Base-by-base conservation (phyloP, 2,329 filamentous ascomycete genomes). In the Fusarium sp. region DNA sequence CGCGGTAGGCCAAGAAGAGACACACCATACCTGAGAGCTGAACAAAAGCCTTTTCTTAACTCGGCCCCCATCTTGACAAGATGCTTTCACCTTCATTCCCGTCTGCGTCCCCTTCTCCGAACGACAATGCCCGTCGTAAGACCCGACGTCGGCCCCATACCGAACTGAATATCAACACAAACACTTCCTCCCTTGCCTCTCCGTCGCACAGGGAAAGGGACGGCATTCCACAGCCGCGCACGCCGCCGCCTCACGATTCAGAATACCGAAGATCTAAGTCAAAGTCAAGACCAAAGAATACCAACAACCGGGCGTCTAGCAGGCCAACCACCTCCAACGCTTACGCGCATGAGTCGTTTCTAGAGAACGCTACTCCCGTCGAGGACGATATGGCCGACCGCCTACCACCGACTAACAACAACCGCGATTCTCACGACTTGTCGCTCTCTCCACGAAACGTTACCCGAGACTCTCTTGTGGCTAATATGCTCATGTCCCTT, bases 401-500 rank as follows among this genome's bases (percentile, higher is more conserved):
- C 51, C 56, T 71, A 37, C 69, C 74, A 60, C 65, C 66, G 70
- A 61, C 66, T 69, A 77, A 69, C 72, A 77, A 69, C 72, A 77
- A 79, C 57, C 83, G 86, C 71, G 90, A 94, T 81, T 94, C 92
- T 51, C 94, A 98, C 84, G 94, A 97, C 79, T 86, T 98, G 67
- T 94, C 93, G 61, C 86, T 97, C 75, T 91, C 91, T 53, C 89
- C 92, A 51, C 86, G 90, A 66, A 89, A 93, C 78, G 89, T 93
- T 69, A 93, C 92, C 42, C 90, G 95, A 73, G 93, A 97, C 77
- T 98, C 94, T 37, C 90, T 99, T 72, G 94, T 99, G 64, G 92
- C 96, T 80, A 97, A 98, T 80, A 96, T 99, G 91, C 89, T 98
- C 65, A 85, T 96, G 71, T 97, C 94, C 42, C 90, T 99, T 70